Evolutionary conservation across 2,329 filamentous ascomycete genomes (phyloP), one percentile per base, ranked within the genome.

Genomic region (Chaetomiaceae sp.): DNA sequence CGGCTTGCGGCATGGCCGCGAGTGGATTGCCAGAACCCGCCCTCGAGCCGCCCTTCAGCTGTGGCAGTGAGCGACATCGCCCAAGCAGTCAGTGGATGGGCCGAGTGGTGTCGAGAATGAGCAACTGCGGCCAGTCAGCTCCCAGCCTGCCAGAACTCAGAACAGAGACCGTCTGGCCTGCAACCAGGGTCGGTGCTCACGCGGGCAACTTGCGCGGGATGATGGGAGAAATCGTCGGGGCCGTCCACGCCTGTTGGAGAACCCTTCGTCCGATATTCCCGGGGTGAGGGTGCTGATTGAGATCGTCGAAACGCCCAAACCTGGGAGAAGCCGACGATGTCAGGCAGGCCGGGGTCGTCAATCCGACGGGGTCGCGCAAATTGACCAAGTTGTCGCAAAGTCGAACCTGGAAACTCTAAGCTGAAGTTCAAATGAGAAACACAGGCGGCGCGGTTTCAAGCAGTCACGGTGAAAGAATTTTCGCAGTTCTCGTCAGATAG

Each of bases 111-210:
- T 33, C 22, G 45, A 34, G 23, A 29, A 38, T 47, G 45, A 20
- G 45, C 34, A 17, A 11, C 44, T 27, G 31, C 31, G 25, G 25
- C 44, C 31, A 37, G 44, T 47, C 31, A 47, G 44, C 20, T 36
- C 20, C 37, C 31, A 47, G 44, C 14, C 22, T 36, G n/a, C 3
- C 19, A n/a, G 43, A 9, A 34, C 9, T 17, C 37, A 15, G 12
- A 29, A 31, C 17, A 36, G 29, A 25, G 42, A 40, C 34, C 23
- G 40, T 53, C 40, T 53, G 27, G 39, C 47, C 46, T 36, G 34
- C 47, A 22, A 36, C 29, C 27, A 42, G 36, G 29, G 36, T 31
- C 17, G 7, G 20, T 38, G 34, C 39, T 23, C 40, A 40, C 39
- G 46, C 25, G 46, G 39, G 31, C 36, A 39, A 3, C 25, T 27